These are phyloP conservation scores for Komagataella phaffii DNA, from an alignment of 805 yeast genomes.

Conservation along the genomic window DNA sequence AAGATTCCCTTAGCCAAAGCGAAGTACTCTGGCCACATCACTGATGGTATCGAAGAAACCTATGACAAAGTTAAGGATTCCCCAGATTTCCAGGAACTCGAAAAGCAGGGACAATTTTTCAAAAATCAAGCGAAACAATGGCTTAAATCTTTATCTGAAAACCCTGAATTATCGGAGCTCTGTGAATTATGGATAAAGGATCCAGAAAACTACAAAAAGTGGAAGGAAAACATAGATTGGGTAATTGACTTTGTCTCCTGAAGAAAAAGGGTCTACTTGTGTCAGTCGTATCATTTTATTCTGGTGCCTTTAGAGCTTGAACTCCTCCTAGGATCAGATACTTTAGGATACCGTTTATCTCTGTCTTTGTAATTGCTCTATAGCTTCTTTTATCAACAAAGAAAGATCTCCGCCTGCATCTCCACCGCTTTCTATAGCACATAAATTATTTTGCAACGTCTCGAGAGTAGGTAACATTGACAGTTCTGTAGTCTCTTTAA, in stretches of 20 bases:
- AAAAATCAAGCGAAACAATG: background rate
- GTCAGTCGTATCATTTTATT: too few relatives aligned
- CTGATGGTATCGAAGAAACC: background rate
- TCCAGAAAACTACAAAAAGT: background rate
- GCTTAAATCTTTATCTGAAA: background rate
- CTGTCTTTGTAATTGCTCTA: background rate
- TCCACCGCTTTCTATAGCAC: background rate
- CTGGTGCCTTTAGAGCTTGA: too few relatives aligned
- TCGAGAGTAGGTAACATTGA: background rate
- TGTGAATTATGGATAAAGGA: background rate
- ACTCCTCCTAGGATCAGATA: too few relatives aligned
- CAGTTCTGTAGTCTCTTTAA: background rate
- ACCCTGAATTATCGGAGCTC: background rate
- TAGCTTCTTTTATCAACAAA: background rate
- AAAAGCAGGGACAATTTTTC: background rate
- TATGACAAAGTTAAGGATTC: background rate
- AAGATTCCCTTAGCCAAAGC: background rate
- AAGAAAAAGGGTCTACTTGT: background rate
- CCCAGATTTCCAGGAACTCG: background rate
- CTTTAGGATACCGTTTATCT: background rate
- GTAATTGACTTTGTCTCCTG: background rate
- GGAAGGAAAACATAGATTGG: background rate
- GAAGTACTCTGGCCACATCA: background rate
- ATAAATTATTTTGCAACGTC: background rate
- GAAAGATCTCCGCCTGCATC: background rate